Evolutionary conservation across 768 basidiomycete genomes (phyloP).

Genomic region (Tricholoma terreum): DNA sequence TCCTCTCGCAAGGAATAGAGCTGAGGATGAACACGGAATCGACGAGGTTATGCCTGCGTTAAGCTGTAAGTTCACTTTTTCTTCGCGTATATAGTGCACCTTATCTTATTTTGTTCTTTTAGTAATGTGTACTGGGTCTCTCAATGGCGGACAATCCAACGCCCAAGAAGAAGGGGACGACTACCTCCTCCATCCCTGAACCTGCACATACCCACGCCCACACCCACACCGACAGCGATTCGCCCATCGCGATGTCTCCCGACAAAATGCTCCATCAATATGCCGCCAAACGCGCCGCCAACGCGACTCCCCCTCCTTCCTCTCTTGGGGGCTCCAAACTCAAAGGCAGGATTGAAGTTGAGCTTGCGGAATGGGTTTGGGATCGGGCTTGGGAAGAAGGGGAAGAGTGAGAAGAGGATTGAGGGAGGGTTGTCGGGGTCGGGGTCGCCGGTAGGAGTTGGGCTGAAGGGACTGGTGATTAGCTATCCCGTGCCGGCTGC

Average conservation of each 20-base stretch:
- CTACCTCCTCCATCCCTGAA: conserved; percentile 40
- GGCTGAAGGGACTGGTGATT: conserved; percentile 11
- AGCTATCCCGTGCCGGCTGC: conserved; percentile 24
- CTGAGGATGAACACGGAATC: conserved; percentile 30
- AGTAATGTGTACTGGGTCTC: conserved; percentile 77
- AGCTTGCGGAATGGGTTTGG: conserved; percentile 9
- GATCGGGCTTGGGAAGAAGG: conserved; percentile 9
- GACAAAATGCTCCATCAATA: conserved; percentile 79
- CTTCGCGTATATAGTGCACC: conserved; percentile 1
- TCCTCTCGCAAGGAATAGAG: conserved; percentile 28
- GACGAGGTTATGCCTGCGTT: conserved; percentile 71
- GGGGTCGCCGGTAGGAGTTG: background rate
- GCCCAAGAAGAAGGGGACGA: conserved; percentile 30
- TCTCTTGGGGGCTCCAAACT: background rate
- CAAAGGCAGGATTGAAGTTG: conserved; percentile 9
- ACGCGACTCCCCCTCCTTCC: background rate
- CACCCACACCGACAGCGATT: conserved; percentile 34
- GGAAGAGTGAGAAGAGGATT: conserved; percentile 7
- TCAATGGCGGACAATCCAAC: background rate
- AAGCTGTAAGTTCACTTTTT: conserved; percentile 43
- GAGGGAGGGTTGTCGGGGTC: conserved; percentile 1
- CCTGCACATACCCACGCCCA: too few relatives aligned
- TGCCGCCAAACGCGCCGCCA: conserved; percentile 37
- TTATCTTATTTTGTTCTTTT: too few relatives aligned
- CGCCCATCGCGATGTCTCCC: conserved; percentile 44